Base-by-base conservation (phyloP, 495 filamentous ascomycete species). In the Pyrenula aspistea region DNA sequence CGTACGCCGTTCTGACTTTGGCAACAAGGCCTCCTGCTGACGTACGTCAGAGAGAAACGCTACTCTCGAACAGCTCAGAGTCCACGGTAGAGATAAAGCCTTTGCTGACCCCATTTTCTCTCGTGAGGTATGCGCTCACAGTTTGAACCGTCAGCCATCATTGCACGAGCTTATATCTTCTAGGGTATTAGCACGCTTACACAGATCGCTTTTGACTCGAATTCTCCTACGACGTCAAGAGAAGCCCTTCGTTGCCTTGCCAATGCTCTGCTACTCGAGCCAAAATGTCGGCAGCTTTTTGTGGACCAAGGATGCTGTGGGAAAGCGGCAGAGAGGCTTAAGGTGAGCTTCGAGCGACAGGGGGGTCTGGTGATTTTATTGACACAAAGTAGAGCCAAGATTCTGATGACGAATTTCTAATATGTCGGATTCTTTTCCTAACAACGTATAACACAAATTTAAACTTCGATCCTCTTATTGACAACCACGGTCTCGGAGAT, bases 331-430 rank as follows among this genome's bases (percentile, higher is more conserved):
- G 78, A 82, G 51, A 81, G 76, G 56, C 77, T 96, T 31, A 85
- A 87, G 67, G 83, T 81, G 64, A 22, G 64, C 2, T 23, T 20
- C 49, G 20, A 52, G 31, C 15, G 24, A 21, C 20, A 8, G n/a
- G n/a, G n/a, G n/a, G n/a, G n/a, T 50, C 23, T 56, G 11, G 51
- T 59, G 47, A 51, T 60, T 62, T 59, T 69, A 23, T 53, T 48
- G n/a, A 36, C 55, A 49, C 10, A n/a, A 22, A 25, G 36, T 52
- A 82, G 80, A 84, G 75, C 60, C 85, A 91, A 65, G 85, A 76
- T 61, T 75, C 77, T 15, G 91, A 97, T 53, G 87, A 98, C 62
- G 91, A 98, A 66, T 95, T 98, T 71, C 73, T 96, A 0, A 72
- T 82, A 31, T 86, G 86, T 49, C 80, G 93, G 25, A 85, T 98